Base-by-base conservation (phyloP, 371 early-diverging fungal species). In the Mucor sp. region DNA sequence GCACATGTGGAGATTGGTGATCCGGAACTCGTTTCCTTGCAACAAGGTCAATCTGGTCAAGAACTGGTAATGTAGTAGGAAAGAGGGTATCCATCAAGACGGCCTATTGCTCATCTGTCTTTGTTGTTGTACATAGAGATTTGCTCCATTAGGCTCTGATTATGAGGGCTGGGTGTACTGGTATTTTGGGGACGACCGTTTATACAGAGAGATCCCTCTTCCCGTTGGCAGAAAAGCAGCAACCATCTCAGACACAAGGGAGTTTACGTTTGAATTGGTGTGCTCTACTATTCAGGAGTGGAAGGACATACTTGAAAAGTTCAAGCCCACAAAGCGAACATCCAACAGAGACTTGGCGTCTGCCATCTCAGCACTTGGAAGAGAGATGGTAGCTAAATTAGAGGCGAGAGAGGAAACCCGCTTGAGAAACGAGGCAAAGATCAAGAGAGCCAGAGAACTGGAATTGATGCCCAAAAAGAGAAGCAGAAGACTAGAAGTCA, bases 401-500 rank as follows among this genome's bases (percentile, higher is more conserved):
- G 68, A 71, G 27, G 50, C 67, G n/a, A 41, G 23, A 17, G 68
- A 70, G 43, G 55, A 35, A 35, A 12, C 63, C 15, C 28, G 50
- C 8, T 6, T 58, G 23, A 65, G 41, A 47, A 17, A 59, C 15
- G 70, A 73, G 55, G 68, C 65, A 3, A 71, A 61, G 65, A 4
- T 65, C 4, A 62, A 57, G 37, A 57, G 27, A 55, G 60, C 64
- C 23, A 65, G 55, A 41, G 66, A 71, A 37, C 19, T 70, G 12
- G 74, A 74, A 12, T 25, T 48, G 11, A 44, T 68, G 14, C 74
- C 74, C 14, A 66, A 44, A 47, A 74, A 74, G 35, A 59, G 66
- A 71, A 74, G 74, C 50, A 65, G 71, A 44, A 37, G 74, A 62
- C 55, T 74, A 17, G 74, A 74, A 43, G 68, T 35, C 37, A 74